These are phyloP conservation scores for Pseudocercospora vitis DNA, from an alignment of 2,329 filamentous ascomycete genomes.

Conservation along the genomic window DNA sequence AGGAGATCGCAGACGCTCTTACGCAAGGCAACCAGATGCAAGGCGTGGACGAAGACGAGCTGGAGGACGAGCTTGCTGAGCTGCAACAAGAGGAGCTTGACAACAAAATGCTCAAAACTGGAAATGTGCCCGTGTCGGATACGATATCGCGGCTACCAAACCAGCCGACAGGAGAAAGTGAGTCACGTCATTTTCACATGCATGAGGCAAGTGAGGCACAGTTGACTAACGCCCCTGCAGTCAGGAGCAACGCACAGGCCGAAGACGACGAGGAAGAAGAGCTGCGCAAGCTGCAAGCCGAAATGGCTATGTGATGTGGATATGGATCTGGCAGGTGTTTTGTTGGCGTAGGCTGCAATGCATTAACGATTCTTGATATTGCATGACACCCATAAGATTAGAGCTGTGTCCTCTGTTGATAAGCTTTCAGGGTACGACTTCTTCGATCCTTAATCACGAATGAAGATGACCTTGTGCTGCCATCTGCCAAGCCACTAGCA, in stretches of 20 bases:
- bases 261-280: slow-evolving; percentile 95
- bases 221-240: slow-evolving; percentile 31
- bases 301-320: slow-evolving; percentile 81
- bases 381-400: slow-evolving; percentile 6
- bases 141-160: slow-evolving; percentile 74
- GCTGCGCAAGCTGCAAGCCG: slow-evolving; percentile 85
- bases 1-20: slow-evolving; percentile 88
- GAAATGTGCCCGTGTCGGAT: slow-evolving; percentile 77
- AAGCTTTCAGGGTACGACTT: background rate
- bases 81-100: slow-evolving; percentile 92
- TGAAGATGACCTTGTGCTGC: background rate
- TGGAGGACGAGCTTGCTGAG: slow-evolving; percentile 80
- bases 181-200: slow-evolving; percentile 44
- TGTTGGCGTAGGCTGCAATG: slow-evolving; percentile 17
- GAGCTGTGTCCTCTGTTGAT: slow-evolving; percentile 5
- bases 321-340: slow-evolving; percentile 9
- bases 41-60: slow-evolving; percentile 79
- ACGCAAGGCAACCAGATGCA: slow-evolving; percentile 65
- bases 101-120: slow-evolving; percentile 88
- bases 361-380: slow-evolving; percentile 13
- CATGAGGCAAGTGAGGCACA: slow-evolving; percentile 41
- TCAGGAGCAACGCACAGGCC: slow-evolving; percentile 45
- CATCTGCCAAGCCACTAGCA: background rate
- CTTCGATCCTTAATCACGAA: background rate
- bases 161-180: slow-evolving; percentile 72